A percentile compares a stretch with the other conserved stretches of the same genome.
Evolutionary conservation across 768 basidiomycete species (phyloP).

Genomic region (Kwoniella pini): DNA sequence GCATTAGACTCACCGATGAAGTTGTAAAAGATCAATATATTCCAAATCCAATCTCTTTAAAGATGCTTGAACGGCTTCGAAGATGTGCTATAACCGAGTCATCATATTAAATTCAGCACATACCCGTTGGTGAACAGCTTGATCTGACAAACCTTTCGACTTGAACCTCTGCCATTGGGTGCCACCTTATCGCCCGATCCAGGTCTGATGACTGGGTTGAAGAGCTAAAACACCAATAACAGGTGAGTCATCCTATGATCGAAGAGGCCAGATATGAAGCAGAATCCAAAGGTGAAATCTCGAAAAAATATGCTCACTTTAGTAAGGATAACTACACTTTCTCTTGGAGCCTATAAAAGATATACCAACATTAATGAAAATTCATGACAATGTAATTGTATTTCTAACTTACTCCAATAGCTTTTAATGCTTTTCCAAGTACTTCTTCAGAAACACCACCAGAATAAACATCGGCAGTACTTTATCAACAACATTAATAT

Average conservation of each 20-base stretch:
- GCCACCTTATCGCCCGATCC: constrained; percentile 1
- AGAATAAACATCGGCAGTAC: constrained; percentile 42
- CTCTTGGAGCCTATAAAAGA: constrained; percentile 62
- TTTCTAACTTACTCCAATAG: constrained; percentile 21
- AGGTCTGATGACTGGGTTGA: constrained; percentile 3
- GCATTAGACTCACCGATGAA: constrained; percentile 14
- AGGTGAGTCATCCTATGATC: too few relatives aligned
- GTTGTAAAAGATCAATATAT: constrained; percentile 72
- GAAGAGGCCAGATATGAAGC: too few relatives aligned
- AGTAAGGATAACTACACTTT: constrained; percentile 75
- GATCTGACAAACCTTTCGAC: constrained; percentile 18
- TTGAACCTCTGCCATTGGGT: constrained; percentile 14
- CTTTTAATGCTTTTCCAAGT: constrained; percentile 63
- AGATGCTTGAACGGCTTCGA: constrained; percentile 62
- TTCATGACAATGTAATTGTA: neutral
- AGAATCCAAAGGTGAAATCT: neutral
- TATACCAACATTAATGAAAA: neutral
- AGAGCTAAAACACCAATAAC: neutral
- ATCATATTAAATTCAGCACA: neutral
- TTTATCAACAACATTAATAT: constrained; percentile 1
- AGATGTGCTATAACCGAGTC: constrained; percentile 61
- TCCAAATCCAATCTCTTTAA: constrained; percentile 71
- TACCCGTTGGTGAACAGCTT: neutral
- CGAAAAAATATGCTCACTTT: constrained; percentile 59
- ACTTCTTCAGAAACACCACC: constrained; percentile 55